Base-by-base conservation (phyloP, 2,329 filamentous ascomycete genomes). In the Apiospora sp. region DNA sequence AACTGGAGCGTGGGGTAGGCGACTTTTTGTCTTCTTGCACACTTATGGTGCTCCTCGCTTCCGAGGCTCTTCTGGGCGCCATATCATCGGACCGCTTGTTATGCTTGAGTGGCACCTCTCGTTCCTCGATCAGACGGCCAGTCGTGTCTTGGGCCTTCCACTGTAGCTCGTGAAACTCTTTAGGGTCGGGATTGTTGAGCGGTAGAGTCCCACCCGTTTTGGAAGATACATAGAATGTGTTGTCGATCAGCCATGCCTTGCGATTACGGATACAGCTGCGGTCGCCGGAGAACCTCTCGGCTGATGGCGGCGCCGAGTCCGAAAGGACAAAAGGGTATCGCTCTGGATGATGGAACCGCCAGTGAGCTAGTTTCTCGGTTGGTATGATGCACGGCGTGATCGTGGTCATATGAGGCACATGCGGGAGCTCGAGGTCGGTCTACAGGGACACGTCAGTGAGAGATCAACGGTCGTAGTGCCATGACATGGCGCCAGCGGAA, bases 401-500 rank as follows among this genome's bases (percentile, higher is more conserved):
- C 6, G 85, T 86, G 8, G 81, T 85, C 75, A 86, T 83, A 75
- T 86, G 85, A 16, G 85, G 85, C n/a, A 85, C 80, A 72, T 86
- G 85, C 61, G 85, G 85, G 51, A 86, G 82, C 71, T 85, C 83
- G 41, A 86, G 80, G 67, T 86, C 82, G 16, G 79, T 76, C 83
- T 85, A 68, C 3, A 24, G 22, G 46, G n/a, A n/a, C 16, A 64
- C 10, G 54, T 68, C 27, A 68, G 58, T 67, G 27, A 58, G 67
- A n/a, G 64, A 27, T 7, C 49, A 44, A 22, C n/a, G 19, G 6
- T 10, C 4, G 24, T 24, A 14, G 10, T 0, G 10, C 4, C 19
- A 61, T 3, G 1, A 19, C 19, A n/a, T 5, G 19, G 12, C n/a
- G 34, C n/a, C 10, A 10, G 12, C n/a, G 19, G 24, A 41, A 22